Evolutionary conservation across 805 yeast genomes (phyloP).

Genomic region (Saccharomycopsis sp.): DNA sequence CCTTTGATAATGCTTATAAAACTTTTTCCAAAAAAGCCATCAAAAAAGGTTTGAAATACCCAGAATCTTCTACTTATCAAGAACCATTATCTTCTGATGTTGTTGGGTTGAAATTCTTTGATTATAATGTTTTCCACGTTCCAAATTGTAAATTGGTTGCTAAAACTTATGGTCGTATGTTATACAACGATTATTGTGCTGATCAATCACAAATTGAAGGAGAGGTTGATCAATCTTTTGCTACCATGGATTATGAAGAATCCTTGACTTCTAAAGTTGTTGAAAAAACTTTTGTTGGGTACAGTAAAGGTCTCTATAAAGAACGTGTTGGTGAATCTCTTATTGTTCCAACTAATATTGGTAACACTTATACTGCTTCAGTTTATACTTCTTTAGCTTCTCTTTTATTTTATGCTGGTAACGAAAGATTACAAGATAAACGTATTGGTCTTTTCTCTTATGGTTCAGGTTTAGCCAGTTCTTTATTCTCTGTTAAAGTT

Average conservation of each 20-base stretch:
- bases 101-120: conserved; percentile 68
- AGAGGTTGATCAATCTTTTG: conserved; percentile 35
- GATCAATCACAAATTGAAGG: conserved; percentile 52
- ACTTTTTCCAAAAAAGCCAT: conserved; percentile 70
- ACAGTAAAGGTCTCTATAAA: conserved; percentile 55
- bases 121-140: conserved; percentile 93
- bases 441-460: conserved; percentile 90
- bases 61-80: conserved; percentile 23
- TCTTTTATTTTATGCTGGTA: conserved; percentile 62
- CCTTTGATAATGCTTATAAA: conserved; percentile 79
- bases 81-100: conserved; percentile 37
- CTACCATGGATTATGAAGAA: conserved; percentile 55
- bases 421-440: conserved; percentile 65
- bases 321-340: conserved; percentile 72
- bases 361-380: conserved; percentile 96
- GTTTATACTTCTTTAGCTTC: conserved; percentile 83
- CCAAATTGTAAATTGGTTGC: conserved; percentile 94
- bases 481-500: conserved; percentile 71
- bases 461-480: conserved; percentile 96
- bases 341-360: conserved; percentile 88
- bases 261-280: conserved; percentile 69
- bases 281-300: conserved; percentile 78
- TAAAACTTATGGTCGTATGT: conserved; percentile 85
- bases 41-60: conserved; percentile 31
- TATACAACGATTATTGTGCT: conserved; percentile 77